phyloP scores from a whole-genome alignment of 768 basidiomycete genomes.

The Amanita pseudoporphyria region DNA sequence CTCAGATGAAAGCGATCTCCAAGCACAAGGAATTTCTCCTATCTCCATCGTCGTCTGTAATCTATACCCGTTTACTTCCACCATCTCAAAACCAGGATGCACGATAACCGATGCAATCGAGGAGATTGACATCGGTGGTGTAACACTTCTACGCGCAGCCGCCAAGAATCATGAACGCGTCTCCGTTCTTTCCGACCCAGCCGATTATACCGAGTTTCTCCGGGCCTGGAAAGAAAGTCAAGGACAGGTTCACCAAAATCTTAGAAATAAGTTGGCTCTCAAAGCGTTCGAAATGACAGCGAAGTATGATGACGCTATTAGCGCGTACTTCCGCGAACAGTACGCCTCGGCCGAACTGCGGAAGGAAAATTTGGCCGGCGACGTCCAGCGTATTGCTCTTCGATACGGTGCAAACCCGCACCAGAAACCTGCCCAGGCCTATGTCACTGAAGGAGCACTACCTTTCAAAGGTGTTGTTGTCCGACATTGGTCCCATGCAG shows the following conservation, averaged over 20 bases:
- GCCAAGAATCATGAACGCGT: slow-evolving; percentile 97
- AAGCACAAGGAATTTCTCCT: slow-evolving; percentile 75
- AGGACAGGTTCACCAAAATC: slow-evolving; percentile 62
- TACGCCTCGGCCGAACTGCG: slow-evolving; percentile 78
- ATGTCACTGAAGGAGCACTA: slow-evolving; percentile 76
- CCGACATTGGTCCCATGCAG: background rate
- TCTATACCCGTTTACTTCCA: slow-evolving; percentile 92
- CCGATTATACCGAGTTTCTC: slow-evolving; percentile 80
- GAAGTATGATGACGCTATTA: slow-evolving; percentile 90
- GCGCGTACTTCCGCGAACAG: slow-evolving; percentile 92
- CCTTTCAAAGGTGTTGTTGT: slow-evolving; percentile 77
- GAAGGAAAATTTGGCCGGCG: slow-evolving; percentile 50
- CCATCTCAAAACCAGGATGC: slow-evolving; percentile 81
- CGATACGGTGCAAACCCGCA: slow-evolving; percentile 98
- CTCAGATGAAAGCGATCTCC: slow-evolving; percentile 82
- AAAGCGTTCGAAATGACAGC: slow-evolving; percentile 98
- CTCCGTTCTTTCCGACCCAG: slow-evolving; percentile 79
- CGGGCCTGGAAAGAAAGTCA: slow-evolving; percentile 62
- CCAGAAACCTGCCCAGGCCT: slow-evolving; percentile 97
- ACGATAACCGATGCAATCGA: slow-evolving; percentile 91
- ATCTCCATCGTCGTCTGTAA: slow-evolving; percentile 99
- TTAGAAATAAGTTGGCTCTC: slow-evolving; percentile 76
- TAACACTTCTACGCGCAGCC: slow-evolving; percentile 93
- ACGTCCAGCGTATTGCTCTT: slow-evolving; percentile 76
- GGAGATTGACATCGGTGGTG: slow-evolving; percentile 98